These are phyloP conservation scores for Xylaria grammica DNA, from an alignment of 495 filamentous ascomycete genomes.

Conservation along the genomic window DNA sequence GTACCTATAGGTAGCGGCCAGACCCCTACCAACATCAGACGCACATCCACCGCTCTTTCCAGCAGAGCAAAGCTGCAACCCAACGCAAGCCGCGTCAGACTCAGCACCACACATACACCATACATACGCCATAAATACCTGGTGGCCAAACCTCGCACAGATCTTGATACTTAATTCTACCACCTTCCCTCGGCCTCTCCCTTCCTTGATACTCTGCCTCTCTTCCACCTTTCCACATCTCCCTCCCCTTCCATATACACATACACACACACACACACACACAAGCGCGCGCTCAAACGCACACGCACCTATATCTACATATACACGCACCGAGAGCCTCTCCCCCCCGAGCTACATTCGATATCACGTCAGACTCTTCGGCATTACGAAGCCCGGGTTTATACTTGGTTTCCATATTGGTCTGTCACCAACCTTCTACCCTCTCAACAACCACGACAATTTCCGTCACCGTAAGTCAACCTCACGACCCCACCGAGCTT, in stretches of 20 bases:
- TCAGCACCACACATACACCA: conserved; percentile 15
- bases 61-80: conserved; percentile 13
- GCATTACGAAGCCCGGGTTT: neutral
- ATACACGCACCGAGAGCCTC: conserved; percentile 28
- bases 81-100: conserved; percentile 16
- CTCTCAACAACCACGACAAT: neutral
- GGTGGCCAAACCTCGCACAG: conserved; percentile 23
- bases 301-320: conserved; percentile 20
- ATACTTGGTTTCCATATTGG: neutral
- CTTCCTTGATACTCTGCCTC: neutral
- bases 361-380: neutral
- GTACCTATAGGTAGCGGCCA: neutral
- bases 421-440: conserved; percentile 6
- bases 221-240: conserved; percentile 6
- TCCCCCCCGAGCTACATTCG: neutral
- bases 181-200: conserved; percentile 2
- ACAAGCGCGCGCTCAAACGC: conserved; percentile 3
- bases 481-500: neutral
- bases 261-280: conserved; percentile 16
- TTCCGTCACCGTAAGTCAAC: conserved; percentile 5
- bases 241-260: conserved; percentile 23
- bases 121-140: too few species aligned
- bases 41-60: conserved; percentile 29
- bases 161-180: conserved; percentile 19
- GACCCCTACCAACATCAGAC: conserved; percentile 3